Evolutionary conservation across 179 eudicot species (phyloP).

Genomic region (Drosera spatulata): DNA sequence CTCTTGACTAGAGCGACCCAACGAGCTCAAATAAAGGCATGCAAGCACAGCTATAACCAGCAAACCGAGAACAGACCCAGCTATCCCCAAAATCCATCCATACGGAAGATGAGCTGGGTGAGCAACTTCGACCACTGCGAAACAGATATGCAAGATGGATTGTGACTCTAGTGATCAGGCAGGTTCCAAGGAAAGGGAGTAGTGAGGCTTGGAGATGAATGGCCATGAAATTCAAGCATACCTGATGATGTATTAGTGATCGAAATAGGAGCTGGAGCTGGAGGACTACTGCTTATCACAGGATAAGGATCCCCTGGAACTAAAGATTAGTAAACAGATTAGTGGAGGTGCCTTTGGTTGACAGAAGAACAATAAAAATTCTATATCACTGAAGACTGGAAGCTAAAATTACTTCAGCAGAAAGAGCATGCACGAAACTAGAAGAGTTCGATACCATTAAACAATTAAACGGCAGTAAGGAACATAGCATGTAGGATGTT

Average conservation of each 20-base stretch:
- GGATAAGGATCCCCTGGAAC: slow-evolving; percentile 94
- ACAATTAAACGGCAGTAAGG: no score
- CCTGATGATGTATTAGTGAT: slow-evolving; percentile 34
- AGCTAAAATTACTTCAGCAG: no score
- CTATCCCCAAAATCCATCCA: slow-evolving; percentile 76
- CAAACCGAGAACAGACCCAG: slow-evolving; percentile 51
- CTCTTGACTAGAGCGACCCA: slow-evolving; percentile 27
- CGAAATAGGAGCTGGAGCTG: slow-evolving; percentile 58
- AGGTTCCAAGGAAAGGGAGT: no score
- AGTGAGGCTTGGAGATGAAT: neutral
- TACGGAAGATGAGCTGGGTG: slow-evolving; percentile 50
- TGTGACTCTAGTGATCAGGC: no score
- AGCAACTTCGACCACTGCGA: slow-evolving; percentile 32
- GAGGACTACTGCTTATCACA: slow-evolving; percentile 19
- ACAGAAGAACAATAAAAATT: neutral
- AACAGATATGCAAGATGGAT: neutral
- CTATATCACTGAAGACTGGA: no score
- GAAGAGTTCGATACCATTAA: no score
- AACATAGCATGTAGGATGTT: no score
- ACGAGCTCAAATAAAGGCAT: slow-evolving; percentile 44
- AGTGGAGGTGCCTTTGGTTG: neutral
- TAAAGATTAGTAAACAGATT: slow-evolving; percentile 8
- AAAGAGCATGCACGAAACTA: no score
- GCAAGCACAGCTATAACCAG: slow-evolving; percentile 36
- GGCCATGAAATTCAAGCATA: slow-evolving; percentile 12